phyloP scores from a whole-genome alignment of 202 grass and related monocot genomes.

The Carex arenaria region DNA sequence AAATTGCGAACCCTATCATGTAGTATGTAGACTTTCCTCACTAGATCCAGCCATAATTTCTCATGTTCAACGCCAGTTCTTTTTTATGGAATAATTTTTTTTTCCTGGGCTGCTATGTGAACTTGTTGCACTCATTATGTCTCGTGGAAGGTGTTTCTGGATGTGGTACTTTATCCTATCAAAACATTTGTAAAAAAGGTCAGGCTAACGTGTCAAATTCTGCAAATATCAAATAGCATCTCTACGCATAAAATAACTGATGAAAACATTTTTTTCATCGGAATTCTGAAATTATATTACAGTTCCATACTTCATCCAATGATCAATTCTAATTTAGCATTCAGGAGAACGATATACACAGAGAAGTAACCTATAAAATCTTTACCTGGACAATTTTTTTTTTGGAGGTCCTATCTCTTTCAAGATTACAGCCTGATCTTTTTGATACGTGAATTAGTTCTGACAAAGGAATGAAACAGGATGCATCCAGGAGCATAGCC shows the following conservation, averaged over 20 bases:
- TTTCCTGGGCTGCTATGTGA: neutral
- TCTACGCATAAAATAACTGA: neutral
- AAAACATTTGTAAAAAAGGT: slow-evolving; percentile 19
- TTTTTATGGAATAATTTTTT: neutral
- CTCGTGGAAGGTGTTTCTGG: slow-evolving; percentile 3
- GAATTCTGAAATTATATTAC: neutral
- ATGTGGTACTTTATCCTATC: slow-evolving; percentile 37
- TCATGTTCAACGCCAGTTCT: slow-evolving; percentile 3
- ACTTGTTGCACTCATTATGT: slow-evolving; percentile 21
- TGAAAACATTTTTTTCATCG: neutral
- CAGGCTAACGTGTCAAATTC: neutral
- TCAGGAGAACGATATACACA: neutral
- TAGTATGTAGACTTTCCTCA: slow-evolving; percentile 42
- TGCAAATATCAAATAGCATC: neutral
- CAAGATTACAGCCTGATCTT: slow-evolving; percentile 22
- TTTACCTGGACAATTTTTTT: neutral
- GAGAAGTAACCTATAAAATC: neutral
- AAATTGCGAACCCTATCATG: slow-evolving; percentile 53
- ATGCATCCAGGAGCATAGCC: slow-evolving; percentile 42
- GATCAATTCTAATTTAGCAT: neutral
- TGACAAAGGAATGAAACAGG: slow-evolving; percentile 24
- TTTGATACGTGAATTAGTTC: slow-evolving; percentile 37
- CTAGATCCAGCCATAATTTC: slow-evolving; percentile 38
- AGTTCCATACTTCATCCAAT: neutral
- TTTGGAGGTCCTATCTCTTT: neutral